These are phyloP conservation scores for Amanita rimosa DNA, from an alignment of 768 basidiomycete genomes.

Conservation along the genomic window DNA sequence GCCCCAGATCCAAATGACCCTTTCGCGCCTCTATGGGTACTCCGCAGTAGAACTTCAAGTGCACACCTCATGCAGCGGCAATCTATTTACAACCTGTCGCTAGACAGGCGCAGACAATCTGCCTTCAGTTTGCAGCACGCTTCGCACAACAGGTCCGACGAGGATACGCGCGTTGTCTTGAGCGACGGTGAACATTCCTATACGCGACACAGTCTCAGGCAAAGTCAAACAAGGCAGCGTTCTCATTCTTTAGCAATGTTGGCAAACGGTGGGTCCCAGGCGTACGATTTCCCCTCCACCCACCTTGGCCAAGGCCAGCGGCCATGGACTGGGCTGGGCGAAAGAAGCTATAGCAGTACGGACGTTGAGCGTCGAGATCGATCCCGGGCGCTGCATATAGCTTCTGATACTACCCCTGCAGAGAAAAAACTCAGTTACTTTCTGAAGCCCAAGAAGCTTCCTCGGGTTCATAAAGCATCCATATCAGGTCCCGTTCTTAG, in stretches of 20 bases:
- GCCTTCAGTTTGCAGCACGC: slow-evolving; percentile 4
- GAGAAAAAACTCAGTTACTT: slow-evolving; percentile 11
- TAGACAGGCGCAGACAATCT: slow-evolving; percentile 5
- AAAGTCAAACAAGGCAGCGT: slow-evolving; percentile 1
- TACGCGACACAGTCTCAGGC: background rate
- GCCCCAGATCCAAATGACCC: slow-evolving; percentile 59
- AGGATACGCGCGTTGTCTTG: slow-evolving; percentile 2
- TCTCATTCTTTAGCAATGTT: slow-evolving; percentile 4
- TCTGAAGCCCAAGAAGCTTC: slow-evolving; percentile 14
- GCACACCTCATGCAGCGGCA: slow-evolving; percentile 18
- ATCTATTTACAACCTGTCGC: slow-evolving; percentile 9
- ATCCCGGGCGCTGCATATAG: background rate
- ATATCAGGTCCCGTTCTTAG: slow-evolving; percentile 14
- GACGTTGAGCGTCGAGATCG: background rate
- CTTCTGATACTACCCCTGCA: slow-evolving; percentile 1
- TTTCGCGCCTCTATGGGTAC: slow-evolving; percentile 55
- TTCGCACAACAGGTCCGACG: background rate
- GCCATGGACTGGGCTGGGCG: background rate
- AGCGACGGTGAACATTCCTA: slow-evolving; percentile 4
- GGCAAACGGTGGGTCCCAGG: background rate
- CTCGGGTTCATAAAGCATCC: slow-evolving; percentile 12
- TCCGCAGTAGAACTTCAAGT: slow-evolving; percentile 47
- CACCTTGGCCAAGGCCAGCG: background rate
- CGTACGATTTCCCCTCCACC: slow-evolving; percentile 4
- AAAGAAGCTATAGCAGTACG: background rate